Evolutionary conservation across 2,329 filamentous ascomycete species (phyloP).

Genomic region (Harringtonia lauricola): DNA sequence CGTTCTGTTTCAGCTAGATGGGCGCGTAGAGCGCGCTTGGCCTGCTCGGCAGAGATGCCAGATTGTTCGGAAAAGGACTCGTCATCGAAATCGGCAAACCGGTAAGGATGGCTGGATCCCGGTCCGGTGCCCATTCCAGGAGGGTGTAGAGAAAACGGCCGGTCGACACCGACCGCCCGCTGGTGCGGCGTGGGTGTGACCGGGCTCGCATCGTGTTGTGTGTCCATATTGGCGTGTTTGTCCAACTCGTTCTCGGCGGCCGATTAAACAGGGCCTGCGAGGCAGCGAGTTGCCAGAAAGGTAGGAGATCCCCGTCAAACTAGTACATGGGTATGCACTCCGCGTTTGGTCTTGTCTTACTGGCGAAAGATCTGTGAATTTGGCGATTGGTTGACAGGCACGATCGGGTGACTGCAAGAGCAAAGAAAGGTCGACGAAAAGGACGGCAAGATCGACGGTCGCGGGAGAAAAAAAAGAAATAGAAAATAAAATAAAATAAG

Average conservation of each 20-base stretch:
- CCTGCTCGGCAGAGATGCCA: conserved; percentile 70
- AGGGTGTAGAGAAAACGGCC: conserved; percentile 10
- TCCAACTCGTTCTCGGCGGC: background rate
- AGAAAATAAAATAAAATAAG: too few species aligned
- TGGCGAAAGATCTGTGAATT: too few species aligned
- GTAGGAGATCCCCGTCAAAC: too few species aligned
- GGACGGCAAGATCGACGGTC: too few species aligned
- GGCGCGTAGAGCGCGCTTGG: conserved; percentile 78
- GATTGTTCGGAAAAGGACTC: conserved; percentile 69
- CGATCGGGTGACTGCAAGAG: too few species aligned
- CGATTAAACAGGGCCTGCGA: conserved; percentile 3
- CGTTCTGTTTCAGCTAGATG: conserved; percentile 89
- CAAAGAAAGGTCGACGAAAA: too few species aligned
- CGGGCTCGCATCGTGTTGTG: conserved; percentile 10
- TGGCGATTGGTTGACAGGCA: too few species aligned
- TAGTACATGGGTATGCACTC: too few species aligned
- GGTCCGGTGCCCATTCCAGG: conserved; percentile 12
- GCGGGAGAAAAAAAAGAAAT: too few species aligned
- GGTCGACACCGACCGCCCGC: conserved; percentile 7
- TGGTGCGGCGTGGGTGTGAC: conserved; percentile 12
- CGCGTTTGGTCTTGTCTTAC: too few species aligned
- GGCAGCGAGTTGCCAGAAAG: background rate
- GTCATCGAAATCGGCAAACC: conserved; percentile 70
- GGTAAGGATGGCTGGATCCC: conserved; percentile 49
- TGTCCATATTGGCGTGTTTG: conserved; percentile 7